Conservation (phyloP, 495 filamentous ascomycete species). For the Penicillium ucsense region DNA sequence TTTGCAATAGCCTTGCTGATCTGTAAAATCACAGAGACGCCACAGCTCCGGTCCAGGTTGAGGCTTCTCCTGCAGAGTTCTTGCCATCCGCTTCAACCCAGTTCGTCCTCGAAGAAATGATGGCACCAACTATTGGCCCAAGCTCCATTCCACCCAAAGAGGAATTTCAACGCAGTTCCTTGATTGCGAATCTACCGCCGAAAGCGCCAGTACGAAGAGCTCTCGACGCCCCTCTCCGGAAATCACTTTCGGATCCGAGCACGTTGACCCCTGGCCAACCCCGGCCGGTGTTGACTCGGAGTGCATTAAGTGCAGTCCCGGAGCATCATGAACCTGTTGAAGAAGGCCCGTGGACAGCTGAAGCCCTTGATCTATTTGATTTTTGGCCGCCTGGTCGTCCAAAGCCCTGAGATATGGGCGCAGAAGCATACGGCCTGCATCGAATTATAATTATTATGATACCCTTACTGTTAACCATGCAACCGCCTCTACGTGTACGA, state of each 20-base stretch:
- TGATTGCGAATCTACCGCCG: not conserved
- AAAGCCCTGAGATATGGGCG: constrained; percentile 17
- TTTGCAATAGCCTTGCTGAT: constrained; percentile 8
- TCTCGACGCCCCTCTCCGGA: constrained; percentile 21
- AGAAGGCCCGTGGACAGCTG: constrained; percentile 46
- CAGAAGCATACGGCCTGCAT: too few relatives aligned
- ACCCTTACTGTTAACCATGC: not conserved
- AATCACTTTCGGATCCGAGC: constrained; percentile 29
- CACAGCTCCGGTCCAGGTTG: not conserved
- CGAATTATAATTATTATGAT: not conserved
- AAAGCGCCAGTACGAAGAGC: constrained; percentile 4
- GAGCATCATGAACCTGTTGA: constrained; percentile 10
- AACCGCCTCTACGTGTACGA: too few relatives aligned
- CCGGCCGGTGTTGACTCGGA: constrained; percentile 9
- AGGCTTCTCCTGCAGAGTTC: constrained; percentile 14
- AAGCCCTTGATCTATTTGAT: constrained; percentile 51
- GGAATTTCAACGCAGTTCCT: not conserved
- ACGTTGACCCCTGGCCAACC: constrained; percentile 11
- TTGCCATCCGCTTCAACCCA: constrained; percentile 22
- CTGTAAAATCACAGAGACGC: constrained; percentile 4
- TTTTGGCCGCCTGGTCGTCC: constrained; percentile 38
- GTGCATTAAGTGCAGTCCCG: constrained; percentile 7
- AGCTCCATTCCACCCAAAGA: too few relatives aligned
- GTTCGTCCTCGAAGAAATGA: constrained; percentile 24
- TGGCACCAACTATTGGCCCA: not conserved